Conservation (phyloP, 2,329 filamentous ascomycete genomes). For the Trichophyton mentagrophytes region DNA sequence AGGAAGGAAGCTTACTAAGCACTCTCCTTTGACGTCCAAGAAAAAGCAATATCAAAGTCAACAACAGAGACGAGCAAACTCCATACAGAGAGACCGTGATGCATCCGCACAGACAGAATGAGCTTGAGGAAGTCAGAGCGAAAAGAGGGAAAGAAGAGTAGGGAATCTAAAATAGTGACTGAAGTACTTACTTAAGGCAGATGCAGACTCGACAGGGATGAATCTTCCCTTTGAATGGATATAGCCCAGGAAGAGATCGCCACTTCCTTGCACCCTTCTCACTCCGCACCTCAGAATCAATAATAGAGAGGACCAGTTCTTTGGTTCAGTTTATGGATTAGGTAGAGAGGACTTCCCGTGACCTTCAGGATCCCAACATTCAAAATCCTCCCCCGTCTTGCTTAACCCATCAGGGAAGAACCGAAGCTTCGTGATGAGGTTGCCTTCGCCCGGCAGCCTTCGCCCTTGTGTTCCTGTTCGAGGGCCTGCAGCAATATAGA, state of each 20-base stretch:
- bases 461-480: neutral
- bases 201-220: neutral
- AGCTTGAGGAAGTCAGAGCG: neutral
- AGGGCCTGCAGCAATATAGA: neutral
- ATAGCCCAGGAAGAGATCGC: neutral
- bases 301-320: neutral
- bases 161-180: no score
- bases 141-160: no score
- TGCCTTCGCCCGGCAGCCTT: neutral
- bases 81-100: no score
- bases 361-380: no score
- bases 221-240: no score
- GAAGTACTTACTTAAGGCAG: no score
- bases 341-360: neutral
- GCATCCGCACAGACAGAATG: neutral
- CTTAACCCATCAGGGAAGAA: neutral
- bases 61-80: neutral
- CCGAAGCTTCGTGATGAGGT: neutral
- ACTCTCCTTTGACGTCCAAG: neutral
- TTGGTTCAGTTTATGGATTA: neutral
- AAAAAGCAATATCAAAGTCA: neutral
- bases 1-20: neutral
- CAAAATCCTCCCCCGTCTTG: no score
- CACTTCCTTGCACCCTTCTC: neutral
- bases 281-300: neutral